These are phyloP conservation scores for Mycena polygramma DNA, from an alignment of 768 basidiomycete species.

Conservation along the genomic window DNA sequence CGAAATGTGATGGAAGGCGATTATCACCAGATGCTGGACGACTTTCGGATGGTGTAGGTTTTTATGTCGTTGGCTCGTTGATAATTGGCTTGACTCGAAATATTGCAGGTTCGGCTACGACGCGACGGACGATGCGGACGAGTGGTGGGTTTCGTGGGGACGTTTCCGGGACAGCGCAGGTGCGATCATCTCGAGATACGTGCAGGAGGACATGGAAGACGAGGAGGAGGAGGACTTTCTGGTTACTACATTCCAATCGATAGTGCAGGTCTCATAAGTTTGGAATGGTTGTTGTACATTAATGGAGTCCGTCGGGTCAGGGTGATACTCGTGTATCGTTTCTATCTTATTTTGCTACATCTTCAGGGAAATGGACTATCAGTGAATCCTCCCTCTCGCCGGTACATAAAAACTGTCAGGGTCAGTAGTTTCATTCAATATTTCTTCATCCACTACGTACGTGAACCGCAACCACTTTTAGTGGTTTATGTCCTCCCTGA, in stretches of 20 bases:
- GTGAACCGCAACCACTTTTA: too few relatives aligned
- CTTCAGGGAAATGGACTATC: too few relatives aligned
- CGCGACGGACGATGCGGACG: constrained; percentile 30
- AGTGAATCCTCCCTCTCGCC: too few relatives aligned
- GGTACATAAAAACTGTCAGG: too few relatives aligned
- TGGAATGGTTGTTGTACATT: background rate
- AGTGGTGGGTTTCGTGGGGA: constrained; percentile 31
- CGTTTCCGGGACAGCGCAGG: constrained; percentile 8
- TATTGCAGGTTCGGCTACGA: constrained; percentile 21
- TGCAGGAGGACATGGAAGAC: background rate
- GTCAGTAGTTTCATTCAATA: too few relatives aligned
- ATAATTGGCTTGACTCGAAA: background rate
- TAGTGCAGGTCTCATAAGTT: background rate
- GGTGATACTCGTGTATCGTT: too few relatives aligned
- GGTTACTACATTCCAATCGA: background rate
- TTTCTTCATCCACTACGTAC: too few relatives aligned
- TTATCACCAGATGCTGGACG: constrained; percentile 21
- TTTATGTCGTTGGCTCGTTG: background rate
- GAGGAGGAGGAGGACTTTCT: background rate
- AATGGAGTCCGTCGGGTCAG: background rate
- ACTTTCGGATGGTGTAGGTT: constrained; percentile 26
- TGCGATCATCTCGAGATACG: background rate
- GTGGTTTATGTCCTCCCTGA: too few relatives aligned
- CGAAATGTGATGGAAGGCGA: constrained; percentile 19
- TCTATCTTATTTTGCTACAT: too few relatives aligned